These are phyloP conservation scores for Medicago ruthenica DNA, from an alignment of 306 rosid species.

Conservation along the genomic window DNA sequence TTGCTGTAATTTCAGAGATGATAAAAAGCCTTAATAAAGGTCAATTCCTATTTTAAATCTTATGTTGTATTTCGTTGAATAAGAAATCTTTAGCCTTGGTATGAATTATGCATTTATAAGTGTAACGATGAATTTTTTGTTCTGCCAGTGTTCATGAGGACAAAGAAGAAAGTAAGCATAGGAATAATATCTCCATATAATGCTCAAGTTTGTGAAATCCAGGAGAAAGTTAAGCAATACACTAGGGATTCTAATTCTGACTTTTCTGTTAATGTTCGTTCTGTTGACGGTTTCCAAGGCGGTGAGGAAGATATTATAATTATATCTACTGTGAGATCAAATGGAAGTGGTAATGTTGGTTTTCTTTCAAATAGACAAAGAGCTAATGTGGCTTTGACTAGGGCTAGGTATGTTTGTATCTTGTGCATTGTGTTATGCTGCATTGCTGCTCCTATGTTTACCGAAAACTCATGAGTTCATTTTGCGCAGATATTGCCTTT, in stretches of 20 bases:
- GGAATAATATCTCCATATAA: constrained; percentile 69
- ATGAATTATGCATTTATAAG: neutral
- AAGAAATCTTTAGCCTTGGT: neutral
- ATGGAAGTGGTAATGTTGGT: constrained; percentile 49
- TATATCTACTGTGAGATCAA: constrained; percentile 49
- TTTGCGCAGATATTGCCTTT: constrained; percentile 51
- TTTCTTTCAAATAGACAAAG: constrained; percentile 57
- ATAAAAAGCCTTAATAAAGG: constrained; percentile 56
- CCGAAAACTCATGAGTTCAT: neutral
- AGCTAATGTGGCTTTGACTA: constrained; percentile 62
- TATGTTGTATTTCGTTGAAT: neutral
- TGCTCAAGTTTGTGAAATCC: constrained; percentile 57
- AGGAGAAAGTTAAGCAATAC: constrained; percentile 46
- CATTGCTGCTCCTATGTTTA: neutral
- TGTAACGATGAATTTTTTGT: neutral
- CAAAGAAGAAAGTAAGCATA: constrained; percentile 52
- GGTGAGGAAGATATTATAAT: constrained; percentile 64
- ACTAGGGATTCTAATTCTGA: neutral
- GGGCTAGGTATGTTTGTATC: constrained; percentile 65
- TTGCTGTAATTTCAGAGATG: constrained; percentile 52
- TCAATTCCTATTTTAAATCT: neutral
- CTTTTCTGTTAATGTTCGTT: constrained; percentile 53
- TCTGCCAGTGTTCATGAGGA: neutral
- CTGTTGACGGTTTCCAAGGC: constrained; percentile 73
- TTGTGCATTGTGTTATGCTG: too few relatives aligned